phyloP scores from a whole-genome alignment of 331 rosid genomes.

The Pyracantha coccinea region DNA sequence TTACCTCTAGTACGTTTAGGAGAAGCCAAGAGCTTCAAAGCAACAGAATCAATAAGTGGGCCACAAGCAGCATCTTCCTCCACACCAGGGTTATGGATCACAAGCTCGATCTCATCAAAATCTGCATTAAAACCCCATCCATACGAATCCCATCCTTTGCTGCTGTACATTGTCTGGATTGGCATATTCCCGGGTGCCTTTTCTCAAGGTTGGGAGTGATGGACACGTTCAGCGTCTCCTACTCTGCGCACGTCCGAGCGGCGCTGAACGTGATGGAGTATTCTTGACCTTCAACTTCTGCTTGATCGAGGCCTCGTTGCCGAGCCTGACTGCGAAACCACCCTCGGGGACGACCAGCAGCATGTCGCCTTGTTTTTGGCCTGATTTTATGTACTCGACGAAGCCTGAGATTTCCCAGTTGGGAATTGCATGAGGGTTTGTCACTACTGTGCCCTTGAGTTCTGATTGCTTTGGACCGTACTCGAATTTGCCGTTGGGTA shows the following conservation, averaged over 20 bases:
- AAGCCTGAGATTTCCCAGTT: slow-evolving; percentile 52
- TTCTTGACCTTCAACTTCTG: slow-evolving; percentile 33
- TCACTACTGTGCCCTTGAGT: slow-evolving; percentile 49
- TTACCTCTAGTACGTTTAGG: slow-evolving; percentile 52
- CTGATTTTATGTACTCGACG: slow-evolving; percentile 72
- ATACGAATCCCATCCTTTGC: slow-evolving; percentile 75
- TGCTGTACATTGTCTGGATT: slow-evolving; percentile 65
- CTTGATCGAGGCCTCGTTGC: slow-evolving; percentile 55
- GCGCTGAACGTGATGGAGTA: slow-evolving; percentile 66
- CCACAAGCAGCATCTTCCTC: slow-evolving; percentile 83
- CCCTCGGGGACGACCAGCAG: slow-evolving; percentile 55
- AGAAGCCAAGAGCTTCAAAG: slow-evolving; percentile 40
- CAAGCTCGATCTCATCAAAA: slow-evolving; percentile 25
- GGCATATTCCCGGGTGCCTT: slow-evolving; percentile 58
- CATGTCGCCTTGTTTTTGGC: slow-evolving; percentile 83
- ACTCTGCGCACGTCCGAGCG: slow-evolving; percentile 71
- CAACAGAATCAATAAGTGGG: slow-evolving; percentile 67
- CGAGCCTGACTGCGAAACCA: slow-evolving; percentile 45
- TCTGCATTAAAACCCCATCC: slow-evolving; percentile 56
- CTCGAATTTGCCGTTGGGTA: slow-evolving; percentile 67
- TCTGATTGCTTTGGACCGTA: slow-evolving; percentile 46
- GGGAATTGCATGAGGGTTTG: slow-evolving; percentile 33
- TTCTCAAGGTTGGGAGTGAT: slow-evolving; percentile 37
- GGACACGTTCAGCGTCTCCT: slow-evolving; percentile 51
- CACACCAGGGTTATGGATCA: slow-evolving; percentile 51